A percentile compares a stretch with the other conserved stretches of the same genome.
phyloP scores from a whole-genome alignment of 495 filamentous ascomycete genomes.

The Extremus antarcticus region DNA sequence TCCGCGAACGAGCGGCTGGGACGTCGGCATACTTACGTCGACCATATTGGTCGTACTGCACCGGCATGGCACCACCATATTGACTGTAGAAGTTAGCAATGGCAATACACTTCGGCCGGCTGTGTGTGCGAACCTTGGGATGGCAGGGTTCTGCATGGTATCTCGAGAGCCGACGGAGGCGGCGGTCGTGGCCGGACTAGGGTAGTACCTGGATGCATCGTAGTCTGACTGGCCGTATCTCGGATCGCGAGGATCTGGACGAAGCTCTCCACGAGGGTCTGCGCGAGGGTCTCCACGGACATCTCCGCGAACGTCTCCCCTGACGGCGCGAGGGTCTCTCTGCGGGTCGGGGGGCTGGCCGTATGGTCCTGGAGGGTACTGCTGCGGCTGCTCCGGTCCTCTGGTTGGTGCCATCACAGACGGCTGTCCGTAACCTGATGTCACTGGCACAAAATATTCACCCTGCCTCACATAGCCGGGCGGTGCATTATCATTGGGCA shows the following conservation, averaged over 20 bases:
- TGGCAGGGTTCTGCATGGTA: conserved; percentile 5
- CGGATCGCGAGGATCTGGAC: conserved; percentile 8
- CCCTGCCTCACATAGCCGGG: conserved; percentile 16
- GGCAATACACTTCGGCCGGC: background rate
- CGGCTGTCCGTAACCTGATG: conserved; percentile 6
- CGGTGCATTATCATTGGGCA: conserved; percentile 9
- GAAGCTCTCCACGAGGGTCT: background rate
- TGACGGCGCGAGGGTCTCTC: background rate
- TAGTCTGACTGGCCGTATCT: conserved; percentile 8
- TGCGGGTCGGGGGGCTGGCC: background rate
- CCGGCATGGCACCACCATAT: background rate
- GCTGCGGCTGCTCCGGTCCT: conserved; percentile 8
- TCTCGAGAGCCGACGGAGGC: conserved; percentile 8
- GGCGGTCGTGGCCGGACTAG: conserved; percentile 14
- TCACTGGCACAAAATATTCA: conserved; percentile 12
- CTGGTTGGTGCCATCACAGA: conserved; percentile 2
- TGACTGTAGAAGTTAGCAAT: conserved; percentile 13
- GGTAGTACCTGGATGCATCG: conserved; percentile 12
- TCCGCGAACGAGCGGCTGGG: background rate
- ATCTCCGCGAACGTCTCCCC: background rate
- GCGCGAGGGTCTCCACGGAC: conserved; percentile 3
- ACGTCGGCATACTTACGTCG: conserved; percentile 17
- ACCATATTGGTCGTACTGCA: conserved; percentile 13
- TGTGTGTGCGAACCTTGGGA: conserved; percentile 14
- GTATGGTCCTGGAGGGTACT: conserved; percentile 2